Percentiles rank a stretch among this genome's conserved stretches.
Evolutionary conservation across 1,284 basidiomycete species (phyloP).

Genomic region (Puccinia coronata): DNA sequence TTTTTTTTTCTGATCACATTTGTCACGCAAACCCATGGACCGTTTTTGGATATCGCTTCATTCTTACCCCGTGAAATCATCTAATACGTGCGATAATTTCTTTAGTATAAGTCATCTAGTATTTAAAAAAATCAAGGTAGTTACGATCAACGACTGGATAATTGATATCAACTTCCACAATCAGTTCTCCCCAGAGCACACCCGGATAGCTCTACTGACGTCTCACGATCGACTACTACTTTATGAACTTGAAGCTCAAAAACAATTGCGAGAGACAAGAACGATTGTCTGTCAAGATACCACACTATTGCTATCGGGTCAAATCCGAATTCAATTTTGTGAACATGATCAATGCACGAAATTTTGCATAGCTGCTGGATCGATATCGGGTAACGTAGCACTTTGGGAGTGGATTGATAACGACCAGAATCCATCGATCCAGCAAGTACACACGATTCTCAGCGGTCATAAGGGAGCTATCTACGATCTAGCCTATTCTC

Average conservation of each 20-base stretch:
- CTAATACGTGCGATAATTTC: no score
- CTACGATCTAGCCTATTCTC: neutral
- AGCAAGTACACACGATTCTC: neutral
- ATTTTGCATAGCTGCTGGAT: neutral
- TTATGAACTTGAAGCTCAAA: neutral
- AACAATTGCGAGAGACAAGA: neutral
- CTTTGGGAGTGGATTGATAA: constrained; percentile 1
- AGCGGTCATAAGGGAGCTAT: constrained; percentile 7
- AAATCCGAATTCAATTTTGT: neutral
- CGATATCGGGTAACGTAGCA: constrained; percentile 9
- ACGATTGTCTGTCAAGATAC: neutral
- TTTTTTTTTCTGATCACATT: neutral
- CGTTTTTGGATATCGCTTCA: no score
- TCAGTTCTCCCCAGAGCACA: neutral
- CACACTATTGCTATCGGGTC: neutral
- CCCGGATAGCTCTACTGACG: constrained; percentile 2
- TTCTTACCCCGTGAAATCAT: no score
- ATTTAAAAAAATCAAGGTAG: neutral
- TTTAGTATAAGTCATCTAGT: neutral
- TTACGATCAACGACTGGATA: constrained; percentile 29
- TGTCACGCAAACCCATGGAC: neutral
- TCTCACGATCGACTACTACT: constrained; percentile 14
- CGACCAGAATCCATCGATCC: neutral
- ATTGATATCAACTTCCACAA: constrained; percentile 1
- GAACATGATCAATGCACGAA: neutral